phyloP scores from a whole-genome alignment of 2,329 filamentous ascomycete species.

The Mycosphaerella sp. region DNA sequence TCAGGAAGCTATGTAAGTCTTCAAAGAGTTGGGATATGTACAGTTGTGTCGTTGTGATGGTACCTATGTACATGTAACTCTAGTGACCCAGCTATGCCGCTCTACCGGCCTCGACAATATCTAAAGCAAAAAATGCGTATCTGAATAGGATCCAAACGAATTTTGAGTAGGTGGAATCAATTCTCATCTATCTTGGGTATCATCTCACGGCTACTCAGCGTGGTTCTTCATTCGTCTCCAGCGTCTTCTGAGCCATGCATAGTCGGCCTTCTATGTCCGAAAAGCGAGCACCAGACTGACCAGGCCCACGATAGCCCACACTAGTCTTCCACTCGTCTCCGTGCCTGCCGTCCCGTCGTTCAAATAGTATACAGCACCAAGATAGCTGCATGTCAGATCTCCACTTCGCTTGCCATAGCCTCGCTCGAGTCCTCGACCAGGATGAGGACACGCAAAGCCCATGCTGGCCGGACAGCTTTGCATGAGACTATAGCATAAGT shows the following conservation, averaged over 20 bases:
- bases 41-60: too few relatives aligned
- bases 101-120: too few relatives aligned
- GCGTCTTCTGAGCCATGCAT: background rate
- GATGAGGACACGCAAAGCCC: slow-evolving; percentile 65
- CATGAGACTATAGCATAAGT: slow-evolving; percentile 80
- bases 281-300: background rate
- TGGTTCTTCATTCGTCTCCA: background rate
- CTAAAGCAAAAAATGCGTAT: too few relatives aligned
- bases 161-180: background rate
- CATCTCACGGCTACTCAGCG: background rate
- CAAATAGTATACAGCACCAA: slow-evolving; percentile 34
- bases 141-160: too few relatives aligned
- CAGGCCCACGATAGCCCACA: background rate
- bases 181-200: slow-evolving; percentile 10
- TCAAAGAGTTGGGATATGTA: too few relatives aligned
- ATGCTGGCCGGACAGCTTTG: slow-evolving; percentile 74
- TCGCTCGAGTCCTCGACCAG: slow-evolving; percentile 42
- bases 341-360: slow-evolving; percentile 18
- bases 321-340: background rate
- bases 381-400: slow-evolving; percentile 33
- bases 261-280: background rate
- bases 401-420: slow-evolving; percentile 45
- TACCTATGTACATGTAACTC: too few relatives aligned
- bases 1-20: too few relatives aligned
- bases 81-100: too few relatives aligned